Percentiles rank a stretch among this genome's conserved stretches.
Conservation (phyloP, 805 yeast species). For the Metschnikowia cubensis region DNA sequence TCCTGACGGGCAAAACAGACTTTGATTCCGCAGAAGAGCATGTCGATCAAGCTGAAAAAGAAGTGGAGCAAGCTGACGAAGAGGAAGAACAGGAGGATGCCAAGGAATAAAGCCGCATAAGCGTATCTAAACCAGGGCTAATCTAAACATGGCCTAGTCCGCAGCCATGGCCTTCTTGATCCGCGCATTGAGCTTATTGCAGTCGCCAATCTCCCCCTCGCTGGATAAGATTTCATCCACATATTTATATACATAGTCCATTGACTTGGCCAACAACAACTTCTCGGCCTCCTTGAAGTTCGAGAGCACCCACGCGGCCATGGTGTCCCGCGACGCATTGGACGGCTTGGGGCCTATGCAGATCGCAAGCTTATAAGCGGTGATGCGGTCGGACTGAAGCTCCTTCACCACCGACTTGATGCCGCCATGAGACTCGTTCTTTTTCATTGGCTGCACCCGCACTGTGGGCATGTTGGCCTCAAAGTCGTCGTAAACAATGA, state of each 20-base stretch:
- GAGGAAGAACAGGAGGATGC: too few species aligned
- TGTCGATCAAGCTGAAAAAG: neutral
- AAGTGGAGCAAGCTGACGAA: too few species aligned
- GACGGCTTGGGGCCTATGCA: slow-evolving; percentile 43
- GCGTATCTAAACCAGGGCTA: too few species aligned
- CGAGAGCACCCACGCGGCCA: slow-evolving; percentile 42
- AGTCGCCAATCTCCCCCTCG: slow-evolving; percentile 23
- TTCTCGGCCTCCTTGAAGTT: slow-evolving; percentile 26
- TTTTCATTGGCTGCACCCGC: slow-evolving; percentile 26
- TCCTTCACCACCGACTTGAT: slow-evolving; percentile 23
- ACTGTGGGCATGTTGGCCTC: slow-evolving; percentile 31
- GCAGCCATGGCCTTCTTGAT: slow-evolving; percentile 12
- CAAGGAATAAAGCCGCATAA: too few species aligned
- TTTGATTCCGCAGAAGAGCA: slow-evolving; percentile 1
- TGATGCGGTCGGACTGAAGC: slow-evolving; percentile 7
- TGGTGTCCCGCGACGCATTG: slow-evolving; percentile 28
- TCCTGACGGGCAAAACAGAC: neutral
- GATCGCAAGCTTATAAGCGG: slow-evolving; percentile 31
- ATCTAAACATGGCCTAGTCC: neutral
- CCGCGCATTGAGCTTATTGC: slow-evolving; percentile 24
- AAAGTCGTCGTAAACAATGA: slow-evolving; percentile 38
- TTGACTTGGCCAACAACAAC: slow-evolving; percentile 13
- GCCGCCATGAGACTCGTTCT: slow-evolving; percentile 41
- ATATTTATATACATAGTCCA: slow-evolving; percentile 18
- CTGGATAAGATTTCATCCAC: slow-evolving; percentile 22